Percentiles rank a stretch among this genome's conserved stretches.
phyloP scores from a whole-genome alignment of 257 asterid genomes.

The Sherardia arvensis region DNA sequence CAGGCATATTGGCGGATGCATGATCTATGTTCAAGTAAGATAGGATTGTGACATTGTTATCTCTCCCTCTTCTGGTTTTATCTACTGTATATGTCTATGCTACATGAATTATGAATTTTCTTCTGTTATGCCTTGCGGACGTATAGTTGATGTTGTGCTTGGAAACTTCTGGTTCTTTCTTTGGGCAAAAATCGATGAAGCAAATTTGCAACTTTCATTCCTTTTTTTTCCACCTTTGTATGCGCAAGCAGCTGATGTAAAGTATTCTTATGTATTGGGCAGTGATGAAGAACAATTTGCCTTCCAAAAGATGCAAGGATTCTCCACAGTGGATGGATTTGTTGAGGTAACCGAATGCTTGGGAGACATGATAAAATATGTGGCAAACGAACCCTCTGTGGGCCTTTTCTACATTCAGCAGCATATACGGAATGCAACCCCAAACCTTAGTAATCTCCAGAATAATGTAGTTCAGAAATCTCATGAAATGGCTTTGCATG shows the following conservation, averaged over 20 bases:
- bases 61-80: neutral
- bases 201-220: neutral
- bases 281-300: slow-evolving; percentile 76
- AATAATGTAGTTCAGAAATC: slow-evolving; percentile 50
- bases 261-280: slow-evolving; percentile 8
- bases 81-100: neutral
- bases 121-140: neutral
- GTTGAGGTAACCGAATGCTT: slow-evolving; percentile 67
- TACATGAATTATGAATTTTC: neutral
- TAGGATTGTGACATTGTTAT: neutral
- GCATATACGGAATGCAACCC: slow-evolving; percentile 62
- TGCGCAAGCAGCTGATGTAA: neutral
- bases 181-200: neutral
- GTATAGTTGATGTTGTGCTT: neutral
- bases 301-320: slow-evolving; percentile 70
- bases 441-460: slow-evolving; percentile 65
- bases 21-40: slow-evolving; percentile 86
- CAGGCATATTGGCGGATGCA: slow-evolving; percentile 28
- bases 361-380: slow-evolving; percentile 73
- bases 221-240: neutral
- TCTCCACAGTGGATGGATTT: slow-evolving; percentile 78
- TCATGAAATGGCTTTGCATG: slow-evolving; percentile 49
- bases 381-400: slow-evolving; percentile 95
- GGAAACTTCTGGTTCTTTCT: neutral
- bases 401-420: slow-evolving; percentile 92